Evolutionary conservation across 2,329 filamentous ascomycete genomes (phyloP).

Genomic region (Ascocoryne sarcoides): DNA sequence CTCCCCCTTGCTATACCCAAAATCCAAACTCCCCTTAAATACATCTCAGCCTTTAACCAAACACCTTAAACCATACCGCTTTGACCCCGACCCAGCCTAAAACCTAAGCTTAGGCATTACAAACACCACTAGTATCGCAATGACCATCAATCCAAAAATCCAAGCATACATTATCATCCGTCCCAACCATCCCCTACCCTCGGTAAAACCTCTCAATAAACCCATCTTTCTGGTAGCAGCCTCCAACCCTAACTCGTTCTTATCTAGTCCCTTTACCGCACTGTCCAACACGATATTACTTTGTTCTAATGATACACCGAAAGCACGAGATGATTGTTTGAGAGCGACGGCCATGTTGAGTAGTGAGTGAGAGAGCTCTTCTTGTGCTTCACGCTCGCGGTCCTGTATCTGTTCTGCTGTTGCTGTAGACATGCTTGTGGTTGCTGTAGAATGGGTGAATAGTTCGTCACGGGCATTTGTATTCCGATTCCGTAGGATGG

Average conservation of each 20-base stretch:
- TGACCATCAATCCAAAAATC: constrained; percentile 75
- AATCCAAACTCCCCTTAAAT: too few species aligned
- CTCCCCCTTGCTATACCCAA: too few species aligned
- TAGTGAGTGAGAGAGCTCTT: constrained; percentile 72
- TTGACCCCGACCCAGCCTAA: too few species aligned
- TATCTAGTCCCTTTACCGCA: constrained; percentile 67
- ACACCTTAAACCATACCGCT: too few species aligned
- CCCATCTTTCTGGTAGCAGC: constrained; percentile 71
- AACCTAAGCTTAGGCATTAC: constrained; percentile 82
- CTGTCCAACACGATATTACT: constrained; percentile 63
- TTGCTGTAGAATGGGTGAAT: constrained; percentile 20
- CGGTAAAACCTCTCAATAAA: constrained; percentile 66
- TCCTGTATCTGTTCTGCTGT: constrained; percentile 65
- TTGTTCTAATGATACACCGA: constrained; percentile 60
- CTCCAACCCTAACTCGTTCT: constrained; percentile 67
- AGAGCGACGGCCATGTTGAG: constrained; percentile 69
- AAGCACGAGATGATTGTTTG: constrained; percentile 64
- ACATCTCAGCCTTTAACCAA: too few species aligned
- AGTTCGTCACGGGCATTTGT: constrained; percentile 13
- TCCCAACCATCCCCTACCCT: constrained; percentile 82
- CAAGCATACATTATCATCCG: constrained; percentile 75
- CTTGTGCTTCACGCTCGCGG: constrained; percentile 73
- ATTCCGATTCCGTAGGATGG: constrained; percentile 20
- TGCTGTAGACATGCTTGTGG: constrained; percentile 33
- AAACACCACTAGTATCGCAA: constrained; percentile 72